Base-by-base conservation (phyloP, 176 grass and related monocot species). In the Musa schizocarpa region DNA sequence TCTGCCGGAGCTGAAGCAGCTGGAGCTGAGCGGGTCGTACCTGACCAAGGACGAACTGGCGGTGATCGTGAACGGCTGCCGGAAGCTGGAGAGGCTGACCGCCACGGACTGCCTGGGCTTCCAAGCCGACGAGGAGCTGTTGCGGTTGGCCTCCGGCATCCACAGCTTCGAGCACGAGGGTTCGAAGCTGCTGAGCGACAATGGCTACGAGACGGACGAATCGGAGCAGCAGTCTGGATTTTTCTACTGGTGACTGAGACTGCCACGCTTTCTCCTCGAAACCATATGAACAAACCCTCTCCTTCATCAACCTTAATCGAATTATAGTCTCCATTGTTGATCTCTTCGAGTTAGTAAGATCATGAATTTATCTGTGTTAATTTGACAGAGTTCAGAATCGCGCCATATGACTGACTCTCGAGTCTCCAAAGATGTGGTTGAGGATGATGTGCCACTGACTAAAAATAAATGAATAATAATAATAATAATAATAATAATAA, bases 21-120 rank as follows among this genome's bases (percentile, higher is more conserved):
- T 74, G 72, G 53, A 74, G 72, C 53, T 74, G 72, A 74, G 72
- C 72, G 57, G 57, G 8, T 74, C 72, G 11, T 74, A 74, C 53
- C 17, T 74, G 52, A 74, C 72, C 53, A 74, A 74, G 72, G 72
- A 74, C 11, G 72, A 74, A 53, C 72, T 74, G 53, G 19, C 29
- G 72, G 52, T 74, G 22, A 29, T 74, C 53, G 34, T 74, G 48
- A 27, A 5, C 8, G 72, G 72, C 12, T 74, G 72, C 72, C 5
- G 72, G 11, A 56, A 54, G 23, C 20, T 58, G 53, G 72, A 74
- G 23, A 26, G 53, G 53, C 57, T 74, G 72, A 56, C 72, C 72
- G 72, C 57, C 3, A 74, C 58, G 13, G 24, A 74, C 20, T 74
- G 72, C 72, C 53, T 74, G 22, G 72, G 72, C 13, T 74, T 74